Evolutionary conservation across 2,329 filamentous ascomycete genomes (phyloP), one percentile per base, ranked within the genome.

Genomic region (Colletotrichum spaethianum): DNA sequence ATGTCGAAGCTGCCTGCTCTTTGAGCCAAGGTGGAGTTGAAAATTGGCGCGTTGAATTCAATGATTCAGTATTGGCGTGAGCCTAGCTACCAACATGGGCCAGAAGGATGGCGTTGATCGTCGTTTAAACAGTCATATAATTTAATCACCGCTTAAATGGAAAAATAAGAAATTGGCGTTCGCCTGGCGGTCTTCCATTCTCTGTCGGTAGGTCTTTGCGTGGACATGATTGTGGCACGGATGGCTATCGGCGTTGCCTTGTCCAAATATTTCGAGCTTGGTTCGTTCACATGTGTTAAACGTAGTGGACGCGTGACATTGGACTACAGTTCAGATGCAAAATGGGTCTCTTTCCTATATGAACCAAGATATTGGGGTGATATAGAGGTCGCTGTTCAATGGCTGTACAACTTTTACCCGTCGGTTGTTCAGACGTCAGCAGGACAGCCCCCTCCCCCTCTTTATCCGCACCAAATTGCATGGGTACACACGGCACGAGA

Each of bases 371-470:
- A 4, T 18, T n/a, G 26, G 14, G 14, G 16, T 57, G 52, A 60
- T 46, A 46, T 59, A 5, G 55, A 55, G 33, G 36, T 5, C 6
- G 16, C 9, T 46, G 18, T 8, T 66, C 33, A 65, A 26, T 59
- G 65, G 55, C 18, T n/a, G 38, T 28, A 53, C 72, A 16, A 67
- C 40, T 50, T 50, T 72, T 64, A 72, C 70, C 61, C 48, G 74
- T 74, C 31, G 75, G 44, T 14, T 74, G 57, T 26, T 52, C 50
- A 33, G 72, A 60, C 14, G 74, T 76, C 1, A 79, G 81, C 46
- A 61, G n/a, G 38, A 62, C 18, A 61, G 42, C 46, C 18, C 46
- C n/a, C n/a, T n/a, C n/a, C n/a, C n/a, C n/a, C n/a, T n/a, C n/a
- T n/a, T n/a, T n/a, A n/a, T n/a, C n/a, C n/a, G n/a, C 42, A 60